Base-by-base conservation (phyloP, 2,329 filamentous ascomycete genomes). In the Apiospora rasikravindrae region DNA sequence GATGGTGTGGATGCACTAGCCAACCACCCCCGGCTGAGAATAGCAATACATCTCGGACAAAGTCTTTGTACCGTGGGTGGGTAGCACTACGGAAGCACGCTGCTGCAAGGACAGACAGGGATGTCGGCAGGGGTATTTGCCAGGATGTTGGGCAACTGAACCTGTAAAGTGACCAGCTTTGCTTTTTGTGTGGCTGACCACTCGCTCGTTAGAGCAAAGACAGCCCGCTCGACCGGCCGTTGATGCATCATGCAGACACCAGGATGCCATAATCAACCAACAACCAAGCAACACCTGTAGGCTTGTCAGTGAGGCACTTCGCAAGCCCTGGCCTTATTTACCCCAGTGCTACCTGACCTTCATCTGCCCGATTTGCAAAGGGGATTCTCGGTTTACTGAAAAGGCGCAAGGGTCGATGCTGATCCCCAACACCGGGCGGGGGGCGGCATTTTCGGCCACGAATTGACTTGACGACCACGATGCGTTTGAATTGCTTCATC, bases 1-100 rank as follows among this genome's bases (percentile, higher is more conserved):
- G 72, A 77, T 73, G 77, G 76, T 77, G 77, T 77, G 74, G 53
- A 51, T 69, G 53, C 72, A 47, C 75, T 71, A 73, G 76, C 77
- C 76, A 79, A 78, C 79, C 79, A 78, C 77, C 76, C 76, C 76
- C 40, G 76, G 76, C 71, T 72, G 75, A 73, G 72, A 77, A 75
- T 77, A 77, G 79, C 77, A 75, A 76, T 81, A 77, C 57, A 64
- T 64, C 19, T 64, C 57, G 57, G 57, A 64, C 77, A 78, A 77
- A 72, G 76, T 73, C 74, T 72, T 77, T 77, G 77, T 80, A 74
- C 76, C 76, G 53, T 44, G 47, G 47, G 45, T 79, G 78, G 77
- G 77, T 80, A 72, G 77, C 76, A 80, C 77, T 78, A 76, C 77
- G 77, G 77, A 78, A 78, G 78, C 77, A 79, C 73, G 77, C 73